Base-by-base conservation (phyloP, 495 filamentous ascomycete genomes). In the Hypoxylon lienhwacheense region DNA sequence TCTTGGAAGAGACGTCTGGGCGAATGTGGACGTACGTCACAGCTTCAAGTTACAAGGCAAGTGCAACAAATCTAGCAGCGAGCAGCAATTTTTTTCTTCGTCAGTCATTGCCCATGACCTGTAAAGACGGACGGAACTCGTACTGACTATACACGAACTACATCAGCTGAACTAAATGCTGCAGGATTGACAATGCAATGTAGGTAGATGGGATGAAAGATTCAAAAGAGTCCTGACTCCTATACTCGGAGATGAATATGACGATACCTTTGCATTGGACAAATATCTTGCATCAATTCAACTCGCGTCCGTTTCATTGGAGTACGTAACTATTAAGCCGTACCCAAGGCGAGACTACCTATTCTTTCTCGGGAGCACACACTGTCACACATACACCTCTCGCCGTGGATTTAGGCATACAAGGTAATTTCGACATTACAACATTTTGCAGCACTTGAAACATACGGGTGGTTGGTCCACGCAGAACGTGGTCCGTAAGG, bases 41-140 rank as follows among this genome's bases (percentile, higher is more conserved):
- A 64, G 69, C 4, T 73, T 73, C 48, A 69, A 64, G 28, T 52
- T 72, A 25, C 66, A 73, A 26, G 68, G 66, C 3, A 66, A 72
- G 32, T 58, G 72, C 17, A 56, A 32, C 41, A 64, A 67, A 44
- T 22, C 15, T 8, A 55, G 40, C 17, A 55, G 53, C 2, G 58
- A 52, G 43, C n/a, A 46, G 43, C 7, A 60, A 17, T 34, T 32
- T 53, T 4, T 55, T 56, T 28, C 46, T 34, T 6, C 67, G 73
- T 34, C 61, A 66, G 45, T 65, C 66, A 54, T 72, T 7, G 6
- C 11, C 42, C 24, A 19, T 26, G n/a, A n/a, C n/a, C n/a, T n/a
- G n/a, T n/a, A n/a, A n/a, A n/a, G n/a, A n/a, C n/a, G n/a, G n/a
- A n/a, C n/a, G n/a, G n/a, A n/a, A n/a, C n/a, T n/a, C n/a, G n/a